phyloP scores from a whole-genome alignment of 1,284 basidiomycete species.

The Fomitiporia mediterranea region DNA sequence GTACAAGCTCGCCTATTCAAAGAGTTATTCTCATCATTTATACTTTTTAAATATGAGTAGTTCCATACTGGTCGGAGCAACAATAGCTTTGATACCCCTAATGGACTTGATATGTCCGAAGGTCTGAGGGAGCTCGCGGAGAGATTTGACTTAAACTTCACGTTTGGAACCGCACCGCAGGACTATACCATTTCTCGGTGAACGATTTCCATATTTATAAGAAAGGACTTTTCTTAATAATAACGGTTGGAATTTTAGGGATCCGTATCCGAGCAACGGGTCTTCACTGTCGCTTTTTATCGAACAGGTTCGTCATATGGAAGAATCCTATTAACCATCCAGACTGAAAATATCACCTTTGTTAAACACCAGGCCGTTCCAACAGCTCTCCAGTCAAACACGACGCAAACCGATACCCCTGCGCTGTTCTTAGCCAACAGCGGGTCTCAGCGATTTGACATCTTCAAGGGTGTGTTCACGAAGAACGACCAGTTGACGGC shows the following conservation, averaged over 20 bases:
- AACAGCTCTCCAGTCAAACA: not conserved
- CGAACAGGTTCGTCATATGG: slow-evolving; percentile 38
- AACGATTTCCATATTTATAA: slow-evolving; percentile 33
- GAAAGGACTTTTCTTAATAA: not conserved
- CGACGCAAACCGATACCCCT: slow-evolving; percentile 23
- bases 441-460: not conserved
- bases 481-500: slow-evolving; percentile 1
- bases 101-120: slow-evolving; percentile 49
- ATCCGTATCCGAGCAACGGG: slow-evolving; percentile 61
- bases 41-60: slow-evolving; percentile 32
- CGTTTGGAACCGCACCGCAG: slow-evolving; percentile 67
- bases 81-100: slow-evolving; percentile 49
- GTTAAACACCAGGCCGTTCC: not conserved
- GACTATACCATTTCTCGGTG: slow-evolving; percentile 54
- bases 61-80: slow-evolving; percentile 49
- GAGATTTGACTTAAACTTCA: slow-evolving; percentile 47
- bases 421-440: not conserved
- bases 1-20: not conserved
- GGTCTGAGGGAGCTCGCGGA: slow-evolving; percentile 50
- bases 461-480: not conserved
- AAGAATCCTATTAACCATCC: not conserved
- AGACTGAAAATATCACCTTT: too few relatives aligned
- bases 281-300: slow-evolving; percentile 61
- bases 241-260: slow-evolving; percentile 30
- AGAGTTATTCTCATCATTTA: not conserved